phyloP scores from a whole-genome alignment of 148 eudicot genomes.

The Rhododendron mucronatum region DNA sequence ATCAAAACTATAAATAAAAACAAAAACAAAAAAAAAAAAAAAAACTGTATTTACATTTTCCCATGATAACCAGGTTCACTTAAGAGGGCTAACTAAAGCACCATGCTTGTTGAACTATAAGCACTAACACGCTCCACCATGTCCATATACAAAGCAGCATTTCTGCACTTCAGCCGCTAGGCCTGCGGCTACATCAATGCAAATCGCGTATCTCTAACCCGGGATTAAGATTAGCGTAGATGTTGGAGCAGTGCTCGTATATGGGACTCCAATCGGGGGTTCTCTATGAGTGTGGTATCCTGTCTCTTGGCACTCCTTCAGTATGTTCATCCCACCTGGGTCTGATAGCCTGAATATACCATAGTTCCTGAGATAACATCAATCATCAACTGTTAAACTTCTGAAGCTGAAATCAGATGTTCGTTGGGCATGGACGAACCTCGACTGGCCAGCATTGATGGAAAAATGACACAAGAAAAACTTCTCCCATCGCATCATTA shows the following conservation, averaged over 20 bases:
- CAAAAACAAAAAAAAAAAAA: background rate
- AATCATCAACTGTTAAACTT: background rate
- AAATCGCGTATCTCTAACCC: constrained; percentile 62
- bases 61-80: background rate
- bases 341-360: constrained; percentile 41
- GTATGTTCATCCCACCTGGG: too few relatives aligned
- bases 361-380: constrained; percentile 36
- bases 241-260: constrained; percentile 26
- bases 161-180: background rate
- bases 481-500: too few relatives aligned
- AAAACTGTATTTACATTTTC: background rate
- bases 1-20: too few relatives aligned
- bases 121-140: background rate
- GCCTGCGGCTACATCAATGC: constrained; percentile 39
- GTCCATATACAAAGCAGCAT: background rate
- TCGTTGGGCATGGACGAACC: too few relatives aligned
- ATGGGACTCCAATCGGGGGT: background rate
- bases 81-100: background rate
- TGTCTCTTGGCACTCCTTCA: constrained; percentile 33
- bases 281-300: constrained; percentile 64
- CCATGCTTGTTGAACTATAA: background rate
- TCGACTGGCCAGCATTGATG: too few relatives aligned
- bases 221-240: constrained; percentile 53
- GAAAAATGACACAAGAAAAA: too few relatives aligned
- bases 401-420: background rate